Conservation (phyloP, 371 early-diverging fungal species). For the Actinomortierella ambigua region DNA sequence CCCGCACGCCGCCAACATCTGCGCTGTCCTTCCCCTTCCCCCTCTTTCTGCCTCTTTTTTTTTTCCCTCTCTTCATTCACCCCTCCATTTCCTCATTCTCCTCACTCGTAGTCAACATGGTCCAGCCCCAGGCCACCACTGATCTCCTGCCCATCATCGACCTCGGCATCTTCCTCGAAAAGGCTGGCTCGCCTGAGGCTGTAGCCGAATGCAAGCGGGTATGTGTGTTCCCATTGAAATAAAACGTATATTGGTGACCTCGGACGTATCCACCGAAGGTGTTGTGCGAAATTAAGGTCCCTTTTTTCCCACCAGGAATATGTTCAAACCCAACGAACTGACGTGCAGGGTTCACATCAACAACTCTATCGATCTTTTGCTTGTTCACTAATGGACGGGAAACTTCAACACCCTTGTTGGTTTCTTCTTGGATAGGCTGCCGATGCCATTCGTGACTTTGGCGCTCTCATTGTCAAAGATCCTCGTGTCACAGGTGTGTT, state of each 20-base stretch:
- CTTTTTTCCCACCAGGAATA: too few species aligned
- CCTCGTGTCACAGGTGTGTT: conserved; percentile 63
- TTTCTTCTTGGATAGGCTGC: conserved; percentile 49
- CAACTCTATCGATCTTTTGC: background rate
- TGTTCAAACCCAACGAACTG: too few species aligned
- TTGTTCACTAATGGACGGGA: background rate
- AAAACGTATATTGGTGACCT: too few species aligned
- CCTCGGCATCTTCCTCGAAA: conserved; percentile 56
- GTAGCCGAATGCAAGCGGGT: conserved; percentile 53
- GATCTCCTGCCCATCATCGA: conserved; percentile 60
- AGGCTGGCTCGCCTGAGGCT: conserved; percentile 53
- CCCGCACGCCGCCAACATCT: too few species aligned
- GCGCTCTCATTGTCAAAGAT: conserved; percentile 67
- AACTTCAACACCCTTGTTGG: too few species aligned
- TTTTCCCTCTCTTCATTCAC: background rate
- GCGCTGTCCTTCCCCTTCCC: conserved; percentile 5
- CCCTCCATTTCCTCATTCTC: background rate
- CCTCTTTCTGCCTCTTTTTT: conserved; percentile 2
- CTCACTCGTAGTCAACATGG: conserved; percentile 9
- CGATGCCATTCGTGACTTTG: conserved; percentile 63
- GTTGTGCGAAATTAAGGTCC: too few species aligned
- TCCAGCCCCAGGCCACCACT: conserved; percentile 34
- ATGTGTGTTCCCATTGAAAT: background rate
- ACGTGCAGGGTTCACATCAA: too few species aligned
- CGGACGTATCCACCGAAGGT: background rate